Evolutionary conservation across 805 yeast species (phyloP).

Genomic region (Spathaspora hagerdaliae): DNA sequence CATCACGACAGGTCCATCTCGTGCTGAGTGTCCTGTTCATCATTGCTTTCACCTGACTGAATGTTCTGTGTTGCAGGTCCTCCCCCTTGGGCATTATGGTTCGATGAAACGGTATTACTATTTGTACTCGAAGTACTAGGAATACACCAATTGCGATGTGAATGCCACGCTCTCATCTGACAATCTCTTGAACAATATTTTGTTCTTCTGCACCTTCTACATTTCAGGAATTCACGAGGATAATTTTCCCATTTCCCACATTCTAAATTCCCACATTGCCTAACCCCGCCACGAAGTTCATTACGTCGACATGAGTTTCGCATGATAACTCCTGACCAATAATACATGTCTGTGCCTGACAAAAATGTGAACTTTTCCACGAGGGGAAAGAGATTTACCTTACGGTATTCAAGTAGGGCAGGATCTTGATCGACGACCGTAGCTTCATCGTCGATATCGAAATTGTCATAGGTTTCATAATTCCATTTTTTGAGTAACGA

Average conservation of each 20-base stretch:
- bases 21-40: neutral
- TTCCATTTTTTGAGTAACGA: constrained; percentile 34
- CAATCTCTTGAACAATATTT: constrained; percentile 93
- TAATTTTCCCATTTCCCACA: constrained; percentile 93
- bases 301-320: constrained; percentile 91
- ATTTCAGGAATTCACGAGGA: constrained; percentile 92
- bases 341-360: constrained; percentile 75
- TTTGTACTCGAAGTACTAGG: constrained; percentile 24
- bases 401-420: constrained; percentile 42
- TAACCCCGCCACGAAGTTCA: constrained; percentile 79
- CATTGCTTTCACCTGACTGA: neutral
- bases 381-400: constrained; percentile 75
- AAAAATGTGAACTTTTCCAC: constrained; percentile 84
- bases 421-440: constrained; percentile 33
- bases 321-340: constrained; percentile 98
- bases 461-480: constrained; percentile 36
- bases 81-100: neutral
- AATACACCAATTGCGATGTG: constrained; percentile 92
- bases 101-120: neutral
- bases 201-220: constrained; percentile 90
- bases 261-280: constrained; percentile 90
- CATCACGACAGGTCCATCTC: neutral
- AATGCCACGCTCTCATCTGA: constrained; percentile 87
- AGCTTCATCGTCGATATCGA: constrained; percentile 34
- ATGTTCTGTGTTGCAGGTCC: neutral